phyloP scores from a whole-genome alignment of 164 flowering plant species.

The Aristolochia californica region DNA sequence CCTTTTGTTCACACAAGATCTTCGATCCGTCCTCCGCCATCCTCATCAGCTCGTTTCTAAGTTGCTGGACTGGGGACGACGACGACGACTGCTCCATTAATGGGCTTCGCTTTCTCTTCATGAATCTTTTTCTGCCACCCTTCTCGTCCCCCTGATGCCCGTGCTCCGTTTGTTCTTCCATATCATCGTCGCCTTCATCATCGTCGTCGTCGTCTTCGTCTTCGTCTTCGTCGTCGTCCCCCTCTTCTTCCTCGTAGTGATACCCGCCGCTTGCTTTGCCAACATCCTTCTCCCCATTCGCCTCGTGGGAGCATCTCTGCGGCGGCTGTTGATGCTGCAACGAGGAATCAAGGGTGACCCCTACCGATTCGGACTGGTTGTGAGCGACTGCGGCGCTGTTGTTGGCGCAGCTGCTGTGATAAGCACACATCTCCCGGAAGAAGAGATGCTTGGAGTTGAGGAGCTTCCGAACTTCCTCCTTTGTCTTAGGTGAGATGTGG shows the following conservation, averaged over 20 bases:
- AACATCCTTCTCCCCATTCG: not conserved
- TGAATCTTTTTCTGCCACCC: constrained; percentile 17
- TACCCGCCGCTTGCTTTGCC: constrained; percentile 12
- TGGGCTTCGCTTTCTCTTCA: constrained; percentile 19
- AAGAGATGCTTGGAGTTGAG: constrained; percentile 90
- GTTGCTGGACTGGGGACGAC: constrained; percentile 24
- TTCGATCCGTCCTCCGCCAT: constrained; percentile 46
- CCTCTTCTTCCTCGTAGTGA: constrained; percentile 16
- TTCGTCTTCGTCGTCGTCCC: constrained; percentile 30
- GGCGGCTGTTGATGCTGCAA: constrained; percentile 17
- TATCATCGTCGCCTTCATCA: constrained; percentile 10
- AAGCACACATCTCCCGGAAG: constrained; percentile 95
- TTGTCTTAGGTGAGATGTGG: constrained; percentile 52
- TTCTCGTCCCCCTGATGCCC: constrained; percentile 4
- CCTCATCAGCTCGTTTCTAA: constrained; percentile 33
- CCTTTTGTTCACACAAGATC: constrained; percentile 57
- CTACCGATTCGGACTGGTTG: constrained; percentile 1
- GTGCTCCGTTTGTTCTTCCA: constrained; percentile 7
- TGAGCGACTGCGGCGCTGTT: constrained; percentile 15
- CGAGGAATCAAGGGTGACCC: not conserved
- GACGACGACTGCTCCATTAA: constrained; percentile 4
- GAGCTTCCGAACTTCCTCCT: constrained; percentile 77
- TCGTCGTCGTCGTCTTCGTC: constrained; percentile 26
- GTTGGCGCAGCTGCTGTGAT: constrained; percentile 66
- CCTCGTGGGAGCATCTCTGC: constrained; percentile 32